A percentile compares a stretch with the other conserved stretches of the same genome.
phyloP scores from a whole-genome alignment of 495 filamentous ascomycete species.

The Massariosphaeria phaeospora region DNA sequence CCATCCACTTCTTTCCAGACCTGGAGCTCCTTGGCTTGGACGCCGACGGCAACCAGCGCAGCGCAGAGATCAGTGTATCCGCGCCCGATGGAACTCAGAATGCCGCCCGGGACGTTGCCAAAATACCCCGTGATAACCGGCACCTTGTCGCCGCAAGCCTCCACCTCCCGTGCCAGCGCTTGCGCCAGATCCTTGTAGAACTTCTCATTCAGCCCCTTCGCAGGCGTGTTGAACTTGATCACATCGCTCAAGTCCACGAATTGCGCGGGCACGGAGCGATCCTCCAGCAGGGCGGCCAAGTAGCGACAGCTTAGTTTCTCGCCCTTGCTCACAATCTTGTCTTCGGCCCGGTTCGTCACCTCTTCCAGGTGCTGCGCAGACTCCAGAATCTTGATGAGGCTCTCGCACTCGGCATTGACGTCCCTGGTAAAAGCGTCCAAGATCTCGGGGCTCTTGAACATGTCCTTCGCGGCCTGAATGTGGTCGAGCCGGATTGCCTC shows the following conservation, averaged over 20 bases:
- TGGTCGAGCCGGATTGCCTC: slow-evolving; percentile 72
- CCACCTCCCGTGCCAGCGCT: slow-evolving; percentile 61
- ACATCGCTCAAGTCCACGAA: slow-evolving; percentile 82
- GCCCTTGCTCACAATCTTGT: slow-evolving; percentile 85
- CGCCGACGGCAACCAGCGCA: slow-evolving; percentile 47
- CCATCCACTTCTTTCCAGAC: slow-evolving; percentile 57
- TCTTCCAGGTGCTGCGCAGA: slow-evolving; percentile 55
- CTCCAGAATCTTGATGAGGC: slow-evolving; percentile 55
- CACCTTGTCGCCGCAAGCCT: slow-evolving; percentile 55
- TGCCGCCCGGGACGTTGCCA: slow-evolving; percentile 47
- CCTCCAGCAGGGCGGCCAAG: slow-evolving; percentile 74
- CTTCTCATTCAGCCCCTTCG: slow-evolving; percentile 60
- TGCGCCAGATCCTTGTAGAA: slow-evolving; percentile 73
- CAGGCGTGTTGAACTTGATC: slow-evolving; percentile 55
- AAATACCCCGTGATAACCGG: slow-evolving; percentile 48
- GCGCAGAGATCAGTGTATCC: slow-evolving; percentile 54
- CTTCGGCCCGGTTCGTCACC: slow-evolving; percentile 75
- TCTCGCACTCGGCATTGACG: slow-evolving; percentile 67
- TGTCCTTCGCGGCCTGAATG: slow-evolving; percentile 56
- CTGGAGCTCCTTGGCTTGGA: slow-evolving; percentile 49
- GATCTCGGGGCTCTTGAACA: slow-evolving; percentile 59
- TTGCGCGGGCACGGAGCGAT: slow-evolving; percentile 70
- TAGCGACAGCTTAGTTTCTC: slow-evolving; percentile 90
- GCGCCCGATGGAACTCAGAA: slow-evolving; percentile 46
- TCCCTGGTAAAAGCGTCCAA: slow-evolving; percentile 52